Percentiles rank a stretch among this genome's conserved stretches.
Conservation (phyloP, 352 stramenopile genomes). For the Pythium oligandrum region DNA sequence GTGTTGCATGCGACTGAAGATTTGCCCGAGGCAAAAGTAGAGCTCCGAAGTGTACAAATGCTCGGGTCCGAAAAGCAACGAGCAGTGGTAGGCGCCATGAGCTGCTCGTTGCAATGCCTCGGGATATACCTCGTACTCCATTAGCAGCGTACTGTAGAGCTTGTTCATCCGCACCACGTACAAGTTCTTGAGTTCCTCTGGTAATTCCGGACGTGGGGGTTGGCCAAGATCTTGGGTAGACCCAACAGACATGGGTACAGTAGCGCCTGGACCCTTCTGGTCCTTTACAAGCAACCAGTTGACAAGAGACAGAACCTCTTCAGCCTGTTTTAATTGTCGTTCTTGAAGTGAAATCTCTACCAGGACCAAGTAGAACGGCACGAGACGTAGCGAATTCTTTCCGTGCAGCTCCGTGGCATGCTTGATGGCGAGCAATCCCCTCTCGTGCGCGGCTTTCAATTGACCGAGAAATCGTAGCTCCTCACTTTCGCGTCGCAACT, state of each 20-base stretch:
- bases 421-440: constrained; percentile 39
- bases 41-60: constrained; percentile 71
- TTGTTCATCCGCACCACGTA: constrained; percentile 73
- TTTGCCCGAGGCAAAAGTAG: constrained; percentile 66
- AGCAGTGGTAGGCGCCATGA: constrained; percentile 68
- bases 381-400: constrained; percentile 44
- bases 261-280: constrained; percentile 15
- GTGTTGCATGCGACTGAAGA: constrained; percentile 37
- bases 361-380: constrained; percentile 66
- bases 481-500: constrained; percentile 52
- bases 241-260: constrained; percentile 3
- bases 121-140: constrained; percentile 40
- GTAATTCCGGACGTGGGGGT: constrained; percentile 11
- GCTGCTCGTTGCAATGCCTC: constrained; percentile 58
- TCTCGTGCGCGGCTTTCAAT: constrained; percentile 38
- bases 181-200: constrained; percentile 56
- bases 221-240: constrained; percentile 7
- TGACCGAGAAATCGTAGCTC: constrained; percentile 48
- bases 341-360: constrained; percentile 57
- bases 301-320: constrained; percentile 61
- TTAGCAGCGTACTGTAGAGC: constrained; percentile 53
- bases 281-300: constrained; percentile 75
- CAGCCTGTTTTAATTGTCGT: constrained; percentile 51
- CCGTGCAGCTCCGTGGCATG: constrained; percentile 40
- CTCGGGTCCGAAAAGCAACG: constrained; percentile 62